phyloP scores from a whole-genome alignment of 345 rosid species.

The Pistacia atlantica region DNA sequence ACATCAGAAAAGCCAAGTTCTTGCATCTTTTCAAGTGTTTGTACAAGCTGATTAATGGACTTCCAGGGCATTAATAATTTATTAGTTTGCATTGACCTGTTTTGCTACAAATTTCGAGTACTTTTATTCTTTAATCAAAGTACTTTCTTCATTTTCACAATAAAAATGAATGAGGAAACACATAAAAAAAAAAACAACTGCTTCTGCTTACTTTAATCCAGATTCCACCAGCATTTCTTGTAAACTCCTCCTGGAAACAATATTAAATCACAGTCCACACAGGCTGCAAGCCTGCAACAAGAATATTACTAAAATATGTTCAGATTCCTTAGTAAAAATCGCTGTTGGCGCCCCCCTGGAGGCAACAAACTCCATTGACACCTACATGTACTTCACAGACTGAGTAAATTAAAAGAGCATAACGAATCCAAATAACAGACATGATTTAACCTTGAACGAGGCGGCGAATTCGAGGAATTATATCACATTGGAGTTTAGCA shows the following conservation, averaged over 20 bases:
- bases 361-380: constrained; percentile 3
- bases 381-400: neutral
- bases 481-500: neutral
- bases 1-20: neutral
- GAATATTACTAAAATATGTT: neutral
- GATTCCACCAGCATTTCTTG: neutral
- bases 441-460: neutral
- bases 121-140: neutral
- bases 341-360: neutral
- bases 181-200: neutral
- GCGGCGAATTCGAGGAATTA: constrained; percentile 13
- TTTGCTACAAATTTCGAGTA: neutral
- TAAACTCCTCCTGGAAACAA: neutral
- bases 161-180: no score
- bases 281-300: neutral
- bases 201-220: neutral
- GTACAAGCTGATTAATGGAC: neutral
- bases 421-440: constrained; percentile 5
- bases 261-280: neutral
- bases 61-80: neutral
- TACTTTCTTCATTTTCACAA: neutral
- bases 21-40: neutral
- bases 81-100: neutral
- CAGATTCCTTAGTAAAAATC: constrained; percentile 19
- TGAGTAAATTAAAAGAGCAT: neutral